A percentile compares a stretch with the other conserved stretches of the same genome.
These are phyloP conservation scores for Tricholoma matsutake DNA, from an alignment of 768 basidiomycete genomes.

Conservation along the genomic window DNA sequence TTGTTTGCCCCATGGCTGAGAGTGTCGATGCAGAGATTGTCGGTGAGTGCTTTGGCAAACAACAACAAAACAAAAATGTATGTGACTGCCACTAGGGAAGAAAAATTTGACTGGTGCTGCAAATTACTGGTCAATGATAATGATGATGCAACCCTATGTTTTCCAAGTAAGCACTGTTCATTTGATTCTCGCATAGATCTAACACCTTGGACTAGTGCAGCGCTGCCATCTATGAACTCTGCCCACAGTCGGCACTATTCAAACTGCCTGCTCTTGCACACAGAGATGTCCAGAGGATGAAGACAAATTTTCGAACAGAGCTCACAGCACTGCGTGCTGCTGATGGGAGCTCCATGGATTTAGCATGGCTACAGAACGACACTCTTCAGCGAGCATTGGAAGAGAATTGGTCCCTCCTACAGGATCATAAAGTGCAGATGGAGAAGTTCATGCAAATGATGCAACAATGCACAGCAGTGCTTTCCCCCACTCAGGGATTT, in stretches of 20 bases:
- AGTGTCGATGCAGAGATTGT: slow-evolving; percentile 12
- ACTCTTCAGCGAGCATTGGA: slow-evolving; percentile 16
- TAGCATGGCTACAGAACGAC: slow-evolving; percentile 20
- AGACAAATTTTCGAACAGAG: slow-evolving; percentile 14
- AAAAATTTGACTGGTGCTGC: slow-evolving; percentile 19
- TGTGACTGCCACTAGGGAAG: slow-evolving; percentile 3
- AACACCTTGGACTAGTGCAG: slow-evolving; percentile 15
- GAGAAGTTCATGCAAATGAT: slow-evolving; percentile 1
- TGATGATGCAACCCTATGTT: slow-evolving; percentile 16
- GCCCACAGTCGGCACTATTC: slow-evolving; percentile 24
- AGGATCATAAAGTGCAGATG: not conserved
- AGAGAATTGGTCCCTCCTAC: slow-evolving; percentile 8
- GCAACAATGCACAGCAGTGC: slow-evolving; percentile 10
- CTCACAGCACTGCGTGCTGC: slow-evolving; percentile 18
- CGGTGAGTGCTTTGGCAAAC: slow-evolving; percentile 8
- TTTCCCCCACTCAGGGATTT: slow-evolving; percentile 16
- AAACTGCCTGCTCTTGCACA: slow-evolving; percentile 23
- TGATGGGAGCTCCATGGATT: slow-evolving; percentile 15
- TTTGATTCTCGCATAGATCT: not conserved
- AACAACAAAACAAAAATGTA: not conserved
- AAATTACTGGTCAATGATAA: slow-evolving; percentile 25
- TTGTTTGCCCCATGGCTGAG: slow-evolving; percentile 29
- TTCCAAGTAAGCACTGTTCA: slow-evolving; percentile 17
- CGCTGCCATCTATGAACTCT: slow-evolving; percentile 20
- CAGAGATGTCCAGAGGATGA: slow-evolving; percentile 26